phyloP scores from a whole-genome alignment of 2,329 filamentous ascomycete species.

The Fusarium sp. region DNA sequence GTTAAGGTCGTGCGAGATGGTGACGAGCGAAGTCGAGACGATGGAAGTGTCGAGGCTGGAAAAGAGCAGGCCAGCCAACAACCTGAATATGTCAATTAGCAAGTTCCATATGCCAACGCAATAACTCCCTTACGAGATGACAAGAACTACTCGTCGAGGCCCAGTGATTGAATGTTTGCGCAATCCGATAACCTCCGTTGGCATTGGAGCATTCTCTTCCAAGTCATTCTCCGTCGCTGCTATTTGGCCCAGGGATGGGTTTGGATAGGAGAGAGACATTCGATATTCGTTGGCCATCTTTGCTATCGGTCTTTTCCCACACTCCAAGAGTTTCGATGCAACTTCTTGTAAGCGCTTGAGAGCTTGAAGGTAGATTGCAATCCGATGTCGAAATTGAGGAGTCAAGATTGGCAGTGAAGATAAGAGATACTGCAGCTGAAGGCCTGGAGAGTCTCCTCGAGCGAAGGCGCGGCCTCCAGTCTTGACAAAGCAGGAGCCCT shows the following conservation, averaged over 20 bases:
- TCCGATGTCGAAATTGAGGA: not conserved
- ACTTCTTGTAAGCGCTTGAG: too few species aligned
- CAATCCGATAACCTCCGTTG: conserved; percentile 18
- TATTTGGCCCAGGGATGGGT: conserved; percentile 45
- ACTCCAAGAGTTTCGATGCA: not conserved
- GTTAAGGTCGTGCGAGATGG: conserved; percentile 60
- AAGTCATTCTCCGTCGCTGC: conserved; percentile 20
- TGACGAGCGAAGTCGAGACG: conserved; percentile 65
- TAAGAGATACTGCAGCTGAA: not conserved
- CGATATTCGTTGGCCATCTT: conserved; percentile 42
- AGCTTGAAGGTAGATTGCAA: not conserved
- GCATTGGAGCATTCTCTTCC: not conserved
- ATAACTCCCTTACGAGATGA: conserved; percentile 46
- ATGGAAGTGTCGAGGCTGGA: conserved; percentile 66
- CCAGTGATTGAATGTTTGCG: conserved; percentile 37
- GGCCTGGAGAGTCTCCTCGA: not conserved
- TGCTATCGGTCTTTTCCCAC: not conserved
- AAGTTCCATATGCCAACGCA: not conserved
- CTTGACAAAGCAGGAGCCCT: not conserved
- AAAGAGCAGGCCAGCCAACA: conserved; percentile 62
- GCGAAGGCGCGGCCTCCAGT: not conserved
- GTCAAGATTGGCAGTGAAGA: not conserved
- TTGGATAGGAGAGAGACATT: conserved; percentile 47
- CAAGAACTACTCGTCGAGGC: conserved; percentile 44
- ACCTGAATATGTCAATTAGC: conserved; percentile 45